These are phyloP conservation scores for Xerocomus potaroensis DNA, from an alignment of 768 basidiomycete genomes.

Conservation along the genomic window DNA sequence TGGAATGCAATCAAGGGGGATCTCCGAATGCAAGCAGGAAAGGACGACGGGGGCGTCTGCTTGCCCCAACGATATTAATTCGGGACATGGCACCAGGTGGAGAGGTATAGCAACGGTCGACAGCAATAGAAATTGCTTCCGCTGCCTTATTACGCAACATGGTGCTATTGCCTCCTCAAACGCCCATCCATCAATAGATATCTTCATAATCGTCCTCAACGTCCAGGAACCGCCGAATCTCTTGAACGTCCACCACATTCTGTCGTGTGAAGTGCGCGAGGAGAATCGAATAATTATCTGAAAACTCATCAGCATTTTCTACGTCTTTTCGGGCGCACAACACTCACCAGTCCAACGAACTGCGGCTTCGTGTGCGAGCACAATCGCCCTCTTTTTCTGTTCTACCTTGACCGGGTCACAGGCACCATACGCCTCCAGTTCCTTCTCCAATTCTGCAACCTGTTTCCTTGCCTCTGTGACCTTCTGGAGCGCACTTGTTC, in stretches of 20 bases:
- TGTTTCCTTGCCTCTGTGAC: slow-evolving; percentile 48
- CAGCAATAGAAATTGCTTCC: slow-evolving; percentile 7
- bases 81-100: slow-evolving; percentile 9
- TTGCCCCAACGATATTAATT: slow-evolving; percentile 21
- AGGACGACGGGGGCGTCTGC: slow-evolving; percentile 12
- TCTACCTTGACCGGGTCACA: slow-evolving; percentile 83
- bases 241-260: slow-evolving; percentile 51
- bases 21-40: slow-evolving; percentile 9
- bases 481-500: slow-evolving; percentile 48
- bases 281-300: slow-evolving; percentile 70
- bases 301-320: not conserved
- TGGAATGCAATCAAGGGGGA: slow-evolving; percentile 21
- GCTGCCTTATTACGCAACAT: slow-evolving; percentile 16
- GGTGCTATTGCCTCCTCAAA: not conserved
- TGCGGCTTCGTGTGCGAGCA: slow-evolving; percentile 79
- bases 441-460: slow-evolving; percentile 51
- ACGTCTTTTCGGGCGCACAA: not conserved
- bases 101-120: slow-evolving; percentile 5
- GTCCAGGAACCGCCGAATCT: slow-evolving; percentile 62
- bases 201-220: slow-evolving; percentile 78
- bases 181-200: slow-evolving; percentile 45
- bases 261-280: slow-evolving; percentile 64
- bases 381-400: slow-evolving; percentile 65
- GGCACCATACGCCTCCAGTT: slow-evolving; percentile 74
- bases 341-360: slow-evolving; percentile 83